Conservation (phyloP, 371 early-diverging fungal genomes). For the Syncephalastrum racemosum region DNA sequence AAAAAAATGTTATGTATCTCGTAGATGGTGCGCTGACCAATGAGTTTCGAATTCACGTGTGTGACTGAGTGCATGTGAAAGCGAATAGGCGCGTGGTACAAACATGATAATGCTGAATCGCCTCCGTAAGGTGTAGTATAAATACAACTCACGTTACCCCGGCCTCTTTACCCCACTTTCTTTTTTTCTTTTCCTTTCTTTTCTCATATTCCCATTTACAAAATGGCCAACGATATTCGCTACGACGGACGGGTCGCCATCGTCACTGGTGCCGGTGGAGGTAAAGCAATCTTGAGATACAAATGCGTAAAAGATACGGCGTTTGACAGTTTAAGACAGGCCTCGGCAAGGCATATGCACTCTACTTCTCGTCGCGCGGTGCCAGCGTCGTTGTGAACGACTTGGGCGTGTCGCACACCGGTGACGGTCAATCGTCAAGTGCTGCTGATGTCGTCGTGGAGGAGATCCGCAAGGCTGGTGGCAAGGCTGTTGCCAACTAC, state of each 20-base stretch:
- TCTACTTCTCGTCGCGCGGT: slow-evolving; percentile 88
- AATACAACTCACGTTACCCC: too few relatives aligned
- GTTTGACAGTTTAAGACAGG: slow-evolving; percentile 41
- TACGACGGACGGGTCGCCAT: slow-evolving; percentile 93
- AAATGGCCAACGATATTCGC: slow-evolving; percentile 53
- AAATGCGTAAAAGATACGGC: background rate
- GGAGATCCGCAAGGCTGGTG: slow-evolving; percentile 90
- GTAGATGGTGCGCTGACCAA: too few relatives aligned
- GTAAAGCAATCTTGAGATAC: slow-evolving; percentile 37
- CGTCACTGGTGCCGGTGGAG: slow-evolving; percentile 98
- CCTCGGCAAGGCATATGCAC: slow-evolving; percentile 89
- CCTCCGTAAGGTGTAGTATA: too few relatives aligned
- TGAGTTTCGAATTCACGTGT: too few relatives aligned
- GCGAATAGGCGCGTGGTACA: too few relatives aligned
- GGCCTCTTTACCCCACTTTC: slow-evolving; percentile 6
- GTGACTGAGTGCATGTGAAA: too few relatives aligned
- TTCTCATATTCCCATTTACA: slow-evolving; percentile 4
- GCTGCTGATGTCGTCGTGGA: slow-evolving; percentile 97
- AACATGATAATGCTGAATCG: too few relatives aligned
- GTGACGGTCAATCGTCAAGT: slow-evolving; percentile 69
- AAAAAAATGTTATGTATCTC: too few relatives aligned
- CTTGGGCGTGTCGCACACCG: slow-evolving; percentile 83
- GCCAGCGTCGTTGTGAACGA: slow-evolving; percentile 91
- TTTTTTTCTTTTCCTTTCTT: slow-evolving; percentile 11
- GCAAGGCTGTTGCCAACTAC: slow-evolving; percentile 97